Evolutionary conservation across 495 filamentous ascomycete species (phyloP).

Genomic region (Daldinia childiae): DNA sequence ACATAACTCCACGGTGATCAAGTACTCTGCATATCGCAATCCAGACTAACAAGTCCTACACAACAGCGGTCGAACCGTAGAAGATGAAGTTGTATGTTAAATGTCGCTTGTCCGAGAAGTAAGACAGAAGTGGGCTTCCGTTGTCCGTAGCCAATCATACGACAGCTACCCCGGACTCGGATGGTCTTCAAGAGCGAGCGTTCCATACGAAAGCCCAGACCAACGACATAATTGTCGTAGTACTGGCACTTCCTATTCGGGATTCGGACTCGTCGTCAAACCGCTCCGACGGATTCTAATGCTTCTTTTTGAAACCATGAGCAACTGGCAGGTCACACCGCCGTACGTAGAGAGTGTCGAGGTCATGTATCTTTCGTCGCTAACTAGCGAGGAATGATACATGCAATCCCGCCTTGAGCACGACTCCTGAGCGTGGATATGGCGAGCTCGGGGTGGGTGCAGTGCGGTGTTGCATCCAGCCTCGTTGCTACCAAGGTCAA

Average conservation of each 20-base stretch:
- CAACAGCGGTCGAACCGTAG: too few species aligned
- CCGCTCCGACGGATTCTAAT: background rate
- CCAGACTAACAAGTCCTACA: too few species aligned
- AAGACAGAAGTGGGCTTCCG: too few species aligned
- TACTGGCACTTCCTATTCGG: background rate
- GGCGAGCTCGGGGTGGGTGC: background rate
- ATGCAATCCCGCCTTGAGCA: background rate
- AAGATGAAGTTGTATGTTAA: too few species aligned
- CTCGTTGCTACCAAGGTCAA: background rate
- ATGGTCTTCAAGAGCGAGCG: background rate
- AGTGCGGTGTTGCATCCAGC: background rate
- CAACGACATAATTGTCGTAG: too few species aligned
- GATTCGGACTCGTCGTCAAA: background rate
- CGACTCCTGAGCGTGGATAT: background rate
- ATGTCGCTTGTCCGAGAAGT: too few species aligned
- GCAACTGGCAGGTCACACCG: background rate
- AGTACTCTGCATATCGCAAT: too few species aligned
- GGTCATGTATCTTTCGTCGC: background rate
- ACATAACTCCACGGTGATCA: too few species aligned
- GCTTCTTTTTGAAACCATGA: too few species aligned
- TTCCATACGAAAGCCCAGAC: background rate
- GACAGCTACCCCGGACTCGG: too few species aligned
- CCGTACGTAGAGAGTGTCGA: background rate
- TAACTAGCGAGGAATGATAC: background rate
- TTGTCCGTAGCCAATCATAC: too few species aligned